Evolutionary conservation across 108 stramenopile genomes (phyloP).

Genomic region (Cyclotella atomus): DNA sequence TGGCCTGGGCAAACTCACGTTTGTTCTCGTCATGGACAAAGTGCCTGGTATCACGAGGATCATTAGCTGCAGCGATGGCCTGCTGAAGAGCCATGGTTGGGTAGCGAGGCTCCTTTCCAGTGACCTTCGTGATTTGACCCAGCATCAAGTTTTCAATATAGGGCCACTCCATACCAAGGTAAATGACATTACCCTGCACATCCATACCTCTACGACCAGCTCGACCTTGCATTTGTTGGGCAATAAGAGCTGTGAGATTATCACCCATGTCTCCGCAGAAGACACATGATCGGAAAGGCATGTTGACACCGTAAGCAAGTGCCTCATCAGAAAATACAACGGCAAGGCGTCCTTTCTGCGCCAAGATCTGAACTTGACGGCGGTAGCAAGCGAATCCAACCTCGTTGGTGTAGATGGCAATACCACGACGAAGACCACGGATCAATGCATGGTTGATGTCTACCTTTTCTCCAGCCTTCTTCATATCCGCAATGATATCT

Average conservation of each 20-base stretch:
- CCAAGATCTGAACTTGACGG: constrained; percentile 96
- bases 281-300: constrained; percentile 98
- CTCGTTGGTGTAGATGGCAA: constrained; percentile 99
- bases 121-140: constrained; percentile 94
- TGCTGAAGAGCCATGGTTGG: constrained; percentile 92
- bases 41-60: constrained; percentile 75
- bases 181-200: constrained; percentile 98
- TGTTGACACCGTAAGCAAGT: constrained; percentile 99
- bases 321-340: constrained; percentile 98
- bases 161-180: constrained; percentile 96
- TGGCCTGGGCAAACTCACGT: constrained; percentile 67
- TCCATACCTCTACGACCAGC: constrained; percentile 99
- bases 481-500: constrained; percentile 94
- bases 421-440: constrained; percentile 96
- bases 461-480: constrained; percentile 90
- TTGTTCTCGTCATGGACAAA: constrained; percentile 71
- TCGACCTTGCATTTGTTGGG: constrained; percentile 99
- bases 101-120: constrained; percentile 95
- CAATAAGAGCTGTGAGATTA: constrained; percentile 91
- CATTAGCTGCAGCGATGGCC: constrained; percentile 87
- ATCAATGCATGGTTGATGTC: constrained; percentile 95
- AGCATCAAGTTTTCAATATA: constrained; percentile 98
- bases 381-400: constrained; percentile 97
- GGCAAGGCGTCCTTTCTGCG: constrained; percentile 97
- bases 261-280: constrained; percentile 98